These are phyloP conservation scores for Protomyces macrosporus DNA, from an alignment of 1,139 yeast species.

Conservation along the genomic window DNA sequence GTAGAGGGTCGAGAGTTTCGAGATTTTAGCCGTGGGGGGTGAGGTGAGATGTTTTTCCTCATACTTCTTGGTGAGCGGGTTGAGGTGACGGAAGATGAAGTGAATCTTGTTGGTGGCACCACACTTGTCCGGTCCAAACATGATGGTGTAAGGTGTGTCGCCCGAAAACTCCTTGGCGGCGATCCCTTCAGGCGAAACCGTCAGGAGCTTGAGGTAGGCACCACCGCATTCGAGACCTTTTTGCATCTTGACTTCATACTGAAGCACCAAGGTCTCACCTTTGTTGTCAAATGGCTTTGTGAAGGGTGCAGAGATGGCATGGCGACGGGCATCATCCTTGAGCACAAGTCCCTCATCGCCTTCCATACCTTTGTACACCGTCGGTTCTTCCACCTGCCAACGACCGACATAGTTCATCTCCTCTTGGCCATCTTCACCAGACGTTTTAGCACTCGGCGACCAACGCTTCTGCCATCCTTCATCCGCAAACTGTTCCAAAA, in stretches of 20 bases:
- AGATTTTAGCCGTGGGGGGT: conserved; percentile 62
- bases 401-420: conserved; percentile 57
- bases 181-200: conserved; percentile 44
- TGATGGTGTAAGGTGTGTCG: conserved; percentile 68
- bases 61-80: conserved; percentile 51
- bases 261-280: conserved; percentile 66
- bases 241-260: conserved; percentile 82
- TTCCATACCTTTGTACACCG: conserved; percentile 51
- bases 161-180: conserved; percentile 49
- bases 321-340: conserved; percentile 69
- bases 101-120: conserved; percentile 75
- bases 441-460: conserved; percentile 59
- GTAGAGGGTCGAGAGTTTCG: conserved; percentile 58
- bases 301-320: conserved; percentile 65
- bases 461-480: conserved; percentile 46
- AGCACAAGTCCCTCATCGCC: conserved; percentile 71
- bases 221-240: conserved; percentile 79
- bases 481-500: conserved; percentile 65
- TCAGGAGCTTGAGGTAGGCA: conserved; percentile 71
- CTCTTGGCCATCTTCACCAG: conserved; percentile 40
- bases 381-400: conserved; percentile 65
- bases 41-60: conserved; percentile 66
- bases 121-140: conserved; percentile 95
- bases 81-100: conserved; percentile 59
- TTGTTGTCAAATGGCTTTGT: conserved; percentile 52